A percentile compares a stretch with the other conserved stretches of the same genome.
phyloP scores from a whole-genome alignment of 805 yeast genomes.

The Starmera pachycereana region DNA sequence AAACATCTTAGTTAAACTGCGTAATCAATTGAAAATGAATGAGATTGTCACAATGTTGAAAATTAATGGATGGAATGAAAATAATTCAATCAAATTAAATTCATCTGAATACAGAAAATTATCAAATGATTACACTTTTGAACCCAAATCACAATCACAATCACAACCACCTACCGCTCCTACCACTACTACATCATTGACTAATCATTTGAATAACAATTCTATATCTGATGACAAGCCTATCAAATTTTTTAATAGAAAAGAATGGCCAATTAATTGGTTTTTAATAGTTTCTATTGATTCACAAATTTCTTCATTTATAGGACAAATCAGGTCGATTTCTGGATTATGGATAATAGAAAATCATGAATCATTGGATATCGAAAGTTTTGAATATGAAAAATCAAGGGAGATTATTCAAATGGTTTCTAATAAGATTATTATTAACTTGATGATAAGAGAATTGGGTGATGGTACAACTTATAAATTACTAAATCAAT shows the following conservation, averaged over 20 bases:
- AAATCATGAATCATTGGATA: conserved; percentile 3
- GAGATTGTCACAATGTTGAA: conserved; percentile 46
- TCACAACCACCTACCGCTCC: not conserved
- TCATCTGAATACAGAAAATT: conserved; percentile 33
- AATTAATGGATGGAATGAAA: conserved; percentile 63
- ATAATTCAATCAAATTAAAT: conserved; percentile 40
- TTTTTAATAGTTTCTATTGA: conserved; percentile 24
- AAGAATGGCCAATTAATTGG: conserved; percentile 29
- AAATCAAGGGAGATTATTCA: conserved; percentile 7
- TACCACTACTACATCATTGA: not conserved
- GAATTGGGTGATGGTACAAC: conserved; percentile 5
- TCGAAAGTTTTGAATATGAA: conserved; percentile 18
- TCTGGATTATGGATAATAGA: conserved; percentile 14
- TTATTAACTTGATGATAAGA: conserved; percentile 8
- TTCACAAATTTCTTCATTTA: conserved; percentile 20
- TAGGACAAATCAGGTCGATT: conserved; percentile 21
- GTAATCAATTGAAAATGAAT: conserved; percentile 16
- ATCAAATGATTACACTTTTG: conserved; percentile 7
- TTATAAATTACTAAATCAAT: conserved; percentile 4
- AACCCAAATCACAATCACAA: not conserved
- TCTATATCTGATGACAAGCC: not conserved
- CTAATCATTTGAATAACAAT: too few relatives aligned
- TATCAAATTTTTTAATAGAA: conserved; percentile 26
- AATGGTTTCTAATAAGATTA: conserved; percentile 10
- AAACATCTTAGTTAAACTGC: conserved; percentile 10